Base-by-base conservation (phyloP, 805 yeast genomes). In the Yarrowia deformans region DNA sequence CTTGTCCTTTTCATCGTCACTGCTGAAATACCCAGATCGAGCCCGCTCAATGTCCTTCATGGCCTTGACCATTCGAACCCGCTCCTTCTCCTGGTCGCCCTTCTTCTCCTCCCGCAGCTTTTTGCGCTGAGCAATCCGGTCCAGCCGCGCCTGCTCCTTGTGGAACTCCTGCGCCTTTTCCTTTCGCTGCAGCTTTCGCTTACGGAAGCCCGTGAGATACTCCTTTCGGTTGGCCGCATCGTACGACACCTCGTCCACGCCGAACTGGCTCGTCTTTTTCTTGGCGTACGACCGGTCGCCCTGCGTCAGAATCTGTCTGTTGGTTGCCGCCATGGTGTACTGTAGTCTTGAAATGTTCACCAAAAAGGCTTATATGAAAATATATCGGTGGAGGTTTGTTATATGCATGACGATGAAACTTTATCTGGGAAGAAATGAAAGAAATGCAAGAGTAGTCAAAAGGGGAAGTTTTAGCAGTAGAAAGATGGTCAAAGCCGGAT, bases 151-250 rank as follows among this genome's bases (percentile, higher is more conserved):
- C 76, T 89, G 90, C 76, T 93, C 97, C 73, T 89, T 88, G 64
- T 85, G 85, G 74, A 83, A 87, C 70, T 85, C 91, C 73, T 86
- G 87, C 0, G 98, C 98, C 72, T 89, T 88, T 80, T 92, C 93
- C 79, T 90, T 90, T 77, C 98, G 85, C 75, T 90, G 90, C 18
- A 94, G 77, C 77, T 94, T 94, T 75, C 99, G 85, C 80, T 94
- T 94, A 79, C 95, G 98, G 78, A 94, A 94, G 49, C 99, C 99
- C 2, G 98, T 94, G 73, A 94, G 81, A 77, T 88, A 94, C 71
- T 94, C 97, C 39, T 81, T 80, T 77, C 98, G 81, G n/a, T 90
- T 84, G 19, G 84, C 90, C 72, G 87, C 86, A 78, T 95, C 95
- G 77, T 93, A 95, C 1, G 85, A 87, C 37, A 95, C 96, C 77